A percentile compares a stretch with the other conserved stretches of the same genome.
These are phyloP conservation scores for Chaetomium globosum DNA, from an alignment of 2,329 filamentous ascomycete species.

Conservation along the genomic window DNA sequence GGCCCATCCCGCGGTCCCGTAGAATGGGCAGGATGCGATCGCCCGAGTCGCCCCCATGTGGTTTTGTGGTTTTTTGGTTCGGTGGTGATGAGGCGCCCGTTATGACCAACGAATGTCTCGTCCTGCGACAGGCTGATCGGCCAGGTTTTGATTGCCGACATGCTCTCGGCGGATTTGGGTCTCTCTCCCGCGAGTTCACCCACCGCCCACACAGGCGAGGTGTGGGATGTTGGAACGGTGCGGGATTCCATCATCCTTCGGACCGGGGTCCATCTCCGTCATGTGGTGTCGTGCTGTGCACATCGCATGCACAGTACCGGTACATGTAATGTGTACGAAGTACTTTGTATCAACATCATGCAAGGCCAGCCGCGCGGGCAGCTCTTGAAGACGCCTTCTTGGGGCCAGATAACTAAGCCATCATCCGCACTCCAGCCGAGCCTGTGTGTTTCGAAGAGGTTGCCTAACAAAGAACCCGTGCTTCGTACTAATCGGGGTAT, in stretches of 20 bases:
- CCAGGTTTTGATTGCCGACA: constrained; percentile 8
- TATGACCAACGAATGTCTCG: not conserved
- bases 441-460: not conserved
- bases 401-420: not conserved
- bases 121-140: constrained; percentile 6
- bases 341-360: not conserved
- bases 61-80: constrained; percentile 14
- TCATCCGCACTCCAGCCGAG: constrained; percentile 3
- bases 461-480: not conserved
- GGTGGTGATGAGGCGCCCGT: not conserved
- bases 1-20: constrained; percentile 22
- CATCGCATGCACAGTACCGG: not conserved
- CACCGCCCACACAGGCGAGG: not conserved
- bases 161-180: not conserved
- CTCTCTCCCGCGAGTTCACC: not conserved
- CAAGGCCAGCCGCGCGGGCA: constrained; percentile 1
- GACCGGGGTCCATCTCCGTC: not conserved
- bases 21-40: constrained; percentile 22
- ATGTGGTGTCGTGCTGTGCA: constrained; percentile 8
- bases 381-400: not conserved
- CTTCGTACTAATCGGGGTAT: not conserved
- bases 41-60: constrained; percentile 22
- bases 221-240: constrained; percentile 6
- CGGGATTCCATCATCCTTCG: constrained; percentile 8
- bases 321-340: not conserved